phyloP scores from a whole-genome alignment of 805 yeast genomes.

The Sugiyamaella floridensis region DNA sequence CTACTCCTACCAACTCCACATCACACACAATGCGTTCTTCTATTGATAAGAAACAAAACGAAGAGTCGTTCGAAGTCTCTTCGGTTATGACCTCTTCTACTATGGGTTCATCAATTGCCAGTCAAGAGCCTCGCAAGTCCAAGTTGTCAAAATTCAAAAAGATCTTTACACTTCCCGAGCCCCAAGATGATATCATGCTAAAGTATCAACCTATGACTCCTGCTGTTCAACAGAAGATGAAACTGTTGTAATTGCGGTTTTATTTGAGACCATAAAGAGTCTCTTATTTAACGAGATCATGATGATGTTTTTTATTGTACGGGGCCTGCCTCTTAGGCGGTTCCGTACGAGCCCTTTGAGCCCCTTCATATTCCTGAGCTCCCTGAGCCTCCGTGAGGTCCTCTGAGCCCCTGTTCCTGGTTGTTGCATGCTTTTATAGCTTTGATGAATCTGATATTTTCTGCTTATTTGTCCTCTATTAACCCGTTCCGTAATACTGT shows the following conservation, averaged over 20 bases:
- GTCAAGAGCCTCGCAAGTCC: not conserved
- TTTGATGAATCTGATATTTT: no score
- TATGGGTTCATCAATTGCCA: not conserved
- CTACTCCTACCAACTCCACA: no score
- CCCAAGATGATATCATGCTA: not conserved
- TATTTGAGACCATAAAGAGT: not conserved
- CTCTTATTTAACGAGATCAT: not conserved
- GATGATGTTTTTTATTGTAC: no score
- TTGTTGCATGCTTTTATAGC: no score
- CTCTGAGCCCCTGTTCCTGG: no score
- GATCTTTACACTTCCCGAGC: not conserved
- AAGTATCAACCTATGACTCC: not conserved
- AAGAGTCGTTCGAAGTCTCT: not conserved
- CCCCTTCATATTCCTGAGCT: no score
- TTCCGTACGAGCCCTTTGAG: no score
- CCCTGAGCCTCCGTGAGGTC: no score
- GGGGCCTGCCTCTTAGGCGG: no score
- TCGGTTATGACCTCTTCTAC: not conserved
- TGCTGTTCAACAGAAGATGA: not conserved
- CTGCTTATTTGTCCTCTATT: no score
- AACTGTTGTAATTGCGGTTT: not conserved
- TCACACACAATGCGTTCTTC: not conserved
- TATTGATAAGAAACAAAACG: not conserved
- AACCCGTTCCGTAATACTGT: no score
- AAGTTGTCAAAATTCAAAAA: not conserved